These are phyloP conservation scores for Aspergillus chevalieri DNA, from an alignment of 2,329 filamentous ascomycete species.

Conservation along the genomic window DNA sequence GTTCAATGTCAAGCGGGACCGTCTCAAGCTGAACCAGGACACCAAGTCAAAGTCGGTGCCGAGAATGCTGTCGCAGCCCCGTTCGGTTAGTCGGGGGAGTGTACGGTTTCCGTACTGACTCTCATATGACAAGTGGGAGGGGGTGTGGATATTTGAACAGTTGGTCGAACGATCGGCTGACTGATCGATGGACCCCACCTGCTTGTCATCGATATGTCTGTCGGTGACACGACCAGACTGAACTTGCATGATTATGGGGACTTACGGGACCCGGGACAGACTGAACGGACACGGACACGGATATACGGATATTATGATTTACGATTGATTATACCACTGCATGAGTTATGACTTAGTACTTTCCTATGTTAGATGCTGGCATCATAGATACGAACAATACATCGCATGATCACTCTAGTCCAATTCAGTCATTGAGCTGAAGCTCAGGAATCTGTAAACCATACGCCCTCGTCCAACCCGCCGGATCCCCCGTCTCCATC, in stretches of 20 bases:
- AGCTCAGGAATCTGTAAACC: background rate
- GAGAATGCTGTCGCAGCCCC: conserved; percentile 13
- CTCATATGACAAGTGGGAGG: background rate
- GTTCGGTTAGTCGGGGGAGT: conserved; percentile 4
- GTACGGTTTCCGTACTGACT: conserved; percentile 11
- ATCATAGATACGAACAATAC: background rate
- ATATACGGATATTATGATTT: no score
- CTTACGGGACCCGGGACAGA: no score
- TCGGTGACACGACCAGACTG: background rate
- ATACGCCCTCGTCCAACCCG: background rate
- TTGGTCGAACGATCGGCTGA: background rate
- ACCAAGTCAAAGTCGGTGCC: conserved; percentile 13
- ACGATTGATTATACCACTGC: background rate
- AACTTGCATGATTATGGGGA: background rate
- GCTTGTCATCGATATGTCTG: background rate
- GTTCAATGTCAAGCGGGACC: conserved; percentile 15
- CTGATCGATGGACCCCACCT: background rate
- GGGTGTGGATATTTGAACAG: no score
- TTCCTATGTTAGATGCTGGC: background rate
- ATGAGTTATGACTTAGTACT: background rate
- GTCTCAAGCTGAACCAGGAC: conserved; percentile 14
- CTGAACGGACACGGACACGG: no score
- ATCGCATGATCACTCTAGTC: background rate
- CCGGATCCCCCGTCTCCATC: background rate
- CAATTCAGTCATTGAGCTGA: background rate